Percentiles rank a stretch among this genome's conserved stretches.
These are phyloP conservation scores for Neonectria sp. DNA, from an alignment of 2,329 filamentous ascomycete genomes.

Conservation along the genomic window DNA sequence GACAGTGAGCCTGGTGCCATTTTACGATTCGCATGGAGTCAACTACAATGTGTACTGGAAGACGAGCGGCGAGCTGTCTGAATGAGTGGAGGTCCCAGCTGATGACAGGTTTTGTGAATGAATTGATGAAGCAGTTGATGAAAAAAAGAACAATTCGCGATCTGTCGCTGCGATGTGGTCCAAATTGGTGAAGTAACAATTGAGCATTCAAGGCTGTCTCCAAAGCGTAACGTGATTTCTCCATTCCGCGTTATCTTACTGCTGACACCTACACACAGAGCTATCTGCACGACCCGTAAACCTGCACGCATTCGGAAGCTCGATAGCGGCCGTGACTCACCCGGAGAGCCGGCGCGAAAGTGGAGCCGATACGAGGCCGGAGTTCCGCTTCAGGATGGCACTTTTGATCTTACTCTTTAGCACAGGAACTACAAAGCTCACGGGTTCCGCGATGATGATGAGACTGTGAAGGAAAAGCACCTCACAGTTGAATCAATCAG, in stretches of 20 bases:
- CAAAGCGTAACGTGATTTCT: not conserved
- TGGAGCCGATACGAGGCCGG: not conserved
- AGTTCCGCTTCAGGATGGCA: not conserved
- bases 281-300: not conserved
- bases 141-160: not conserved
- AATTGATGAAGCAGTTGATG: not conserved
- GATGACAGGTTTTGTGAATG: not conserved
- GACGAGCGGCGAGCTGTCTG: slow-evolving; percentile 26
- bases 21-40: slow-evolving; percentile 58
- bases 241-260: not conserved
- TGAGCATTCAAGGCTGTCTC: not conserved
- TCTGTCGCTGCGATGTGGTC: not conserved
- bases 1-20: slow-evolving; percentile 53
- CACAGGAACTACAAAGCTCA: not conserved
- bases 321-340: slow-evolving; percentile 8
- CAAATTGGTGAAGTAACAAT: not conserved
- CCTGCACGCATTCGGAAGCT: slow-evolving; percentile 4
- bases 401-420: not conserved
- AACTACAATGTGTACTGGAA: slow-evolving; percentile 62
- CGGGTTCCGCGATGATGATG: too few relatives aligned
- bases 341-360: not conserved
- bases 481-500: too few relatives aligned
- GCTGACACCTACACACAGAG: not conserved
- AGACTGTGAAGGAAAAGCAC: too few relatives aligned
- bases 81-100: not conserved